A percentile compares a stretch with the other conserved stretches of the same genome.
phyloP scores from a whole-genome alignment of 2,329 filamentous ascomycete species.

The Aureobasidium sp. region DNA sequence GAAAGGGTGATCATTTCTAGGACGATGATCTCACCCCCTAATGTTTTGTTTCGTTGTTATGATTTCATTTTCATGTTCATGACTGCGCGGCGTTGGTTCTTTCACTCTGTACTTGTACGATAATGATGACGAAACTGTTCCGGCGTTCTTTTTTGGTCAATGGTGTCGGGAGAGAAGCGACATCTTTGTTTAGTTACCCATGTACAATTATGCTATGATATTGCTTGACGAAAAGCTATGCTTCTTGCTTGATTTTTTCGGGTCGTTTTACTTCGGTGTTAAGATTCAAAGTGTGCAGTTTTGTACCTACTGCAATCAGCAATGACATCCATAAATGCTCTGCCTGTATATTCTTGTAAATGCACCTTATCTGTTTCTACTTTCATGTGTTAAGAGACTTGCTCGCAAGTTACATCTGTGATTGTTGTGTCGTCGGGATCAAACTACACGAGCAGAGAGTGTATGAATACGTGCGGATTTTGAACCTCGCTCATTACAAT shows the following conservation, averaged over 20 bases:
- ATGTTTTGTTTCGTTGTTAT: neutral
- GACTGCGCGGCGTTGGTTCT: neutral
- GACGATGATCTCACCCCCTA: neutral
- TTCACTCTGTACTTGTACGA: slow-evolving; percentile 5
- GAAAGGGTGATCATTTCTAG: slow-evolving; percentile 9
- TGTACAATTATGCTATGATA: slow-evolving; percentile 4
- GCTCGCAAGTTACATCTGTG: no score
- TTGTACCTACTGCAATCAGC: no score
- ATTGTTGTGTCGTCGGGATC: no score
- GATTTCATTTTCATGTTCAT: neutral
- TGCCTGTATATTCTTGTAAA: no score
- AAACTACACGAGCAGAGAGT: no score
- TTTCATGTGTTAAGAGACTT: no score
- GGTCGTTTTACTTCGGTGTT: no score
- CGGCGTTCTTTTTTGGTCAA: neutral
- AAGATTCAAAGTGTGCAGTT: no score
- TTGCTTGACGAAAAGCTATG: neutral
- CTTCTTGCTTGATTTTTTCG: neutral
- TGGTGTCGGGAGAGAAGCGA: neutral
- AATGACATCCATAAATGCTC: no score
- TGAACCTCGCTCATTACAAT: no score
- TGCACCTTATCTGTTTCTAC: no score
- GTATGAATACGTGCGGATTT: no score
- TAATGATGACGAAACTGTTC: slow-evolving; percentile 3
- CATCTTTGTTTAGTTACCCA: neutral